A percentile compares a stretch with the other conserved stretches of the same genome.
phyloP scores from a whole-genome alignment of 257 asterid genomes.

The Solanum megistacrolobum region DNA sequence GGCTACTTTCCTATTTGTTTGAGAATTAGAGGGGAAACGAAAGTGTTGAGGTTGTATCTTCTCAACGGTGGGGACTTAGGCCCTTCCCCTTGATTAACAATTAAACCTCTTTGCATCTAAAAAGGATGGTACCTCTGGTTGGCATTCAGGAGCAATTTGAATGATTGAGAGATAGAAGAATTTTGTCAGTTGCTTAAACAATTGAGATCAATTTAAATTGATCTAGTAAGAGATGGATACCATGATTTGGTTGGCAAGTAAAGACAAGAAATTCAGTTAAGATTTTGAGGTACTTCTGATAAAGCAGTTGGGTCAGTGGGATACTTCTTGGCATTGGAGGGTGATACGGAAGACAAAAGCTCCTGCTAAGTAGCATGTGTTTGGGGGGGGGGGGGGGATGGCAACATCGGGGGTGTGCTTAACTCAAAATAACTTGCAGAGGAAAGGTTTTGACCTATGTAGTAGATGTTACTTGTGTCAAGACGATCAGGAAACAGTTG shows the following conservation, averaged over 20 bases:
- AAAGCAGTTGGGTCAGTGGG: background rate
- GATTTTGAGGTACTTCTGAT: background rate
- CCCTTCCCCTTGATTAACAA: background rate
- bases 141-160: background rate
- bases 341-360: background rate
- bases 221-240: background rate
- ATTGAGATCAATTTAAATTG: background rate
- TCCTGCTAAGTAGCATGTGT: background rate
- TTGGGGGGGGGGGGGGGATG: background rate
- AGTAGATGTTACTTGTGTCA: background rate
- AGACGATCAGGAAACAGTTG: background rate
- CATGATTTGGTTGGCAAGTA: background rate
- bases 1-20: background rate
- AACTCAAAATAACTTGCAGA: background rate
- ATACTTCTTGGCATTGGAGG: background rate
- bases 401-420: background rate
- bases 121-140: background rate
- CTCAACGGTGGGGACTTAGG: background rate
- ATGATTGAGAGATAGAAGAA: background rate
- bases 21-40: background rate
- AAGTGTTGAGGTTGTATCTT: background rate
- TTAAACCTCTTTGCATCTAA: background rate
- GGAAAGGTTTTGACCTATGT: background rate
- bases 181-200: background rate
- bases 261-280: background rate